Evolutionary conservation across 2,329 filamentous ascomycete genomes (phyloP), one percentile per base, ranked within the genome.

Genomic region (Fusarium chaquense): DNA sequence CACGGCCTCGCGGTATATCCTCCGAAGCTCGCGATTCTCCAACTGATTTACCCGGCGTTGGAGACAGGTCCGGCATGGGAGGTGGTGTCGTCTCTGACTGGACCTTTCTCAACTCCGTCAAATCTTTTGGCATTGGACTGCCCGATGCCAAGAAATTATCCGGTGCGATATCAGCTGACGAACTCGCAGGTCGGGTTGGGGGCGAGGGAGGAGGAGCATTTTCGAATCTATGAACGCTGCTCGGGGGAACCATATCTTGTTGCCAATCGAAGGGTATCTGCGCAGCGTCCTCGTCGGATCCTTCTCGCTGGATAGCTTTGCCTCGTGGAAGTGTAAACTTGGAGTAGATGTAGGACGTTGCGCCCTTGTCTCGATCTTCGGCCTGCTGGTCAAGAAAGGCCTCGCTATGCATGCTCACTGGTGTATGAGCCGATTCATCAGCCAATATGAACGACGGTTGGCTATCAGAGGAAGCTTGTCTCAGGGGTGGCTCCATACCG

Each of bases 291-390:
- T 90, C 89, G 15, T 89, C 83, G 15, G 85, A 78, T 3, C 90
- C 90, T 40, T 88, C 85, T 62, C 93, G 86, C 65, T 97, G 90
- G 9, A 97, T 80, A 35, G 87, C 86, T 77, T 96, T 93, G 16
- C 95, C 95, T 65, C 95, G 88, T 1, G 96, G 95, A 32, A 98
- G 83, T 2, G 88, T 83, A 76, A 94, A 97, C 64, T 92, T 97
- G 10, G 93, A 91, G 77, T 98, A 96, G 18, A 93, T 92, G 77
- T 97, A 97, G 0, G 94, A 93, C 1, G 91, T 86, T 4, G 89
- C 87, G 2, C 85, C 84, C 10, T 83, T 81, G 7, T 87, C 80
- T 6, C 83, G 81, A 8, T 87, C 80, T 9, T 87, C 87, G 44
- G 78, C 33, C 52, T 76, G 69, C 58, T 83, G 80, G 33, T 90